Evolutionary conservation across 78 protist genomes (phyloP).

Genomic region (Thecamonas trahens): DNA sequence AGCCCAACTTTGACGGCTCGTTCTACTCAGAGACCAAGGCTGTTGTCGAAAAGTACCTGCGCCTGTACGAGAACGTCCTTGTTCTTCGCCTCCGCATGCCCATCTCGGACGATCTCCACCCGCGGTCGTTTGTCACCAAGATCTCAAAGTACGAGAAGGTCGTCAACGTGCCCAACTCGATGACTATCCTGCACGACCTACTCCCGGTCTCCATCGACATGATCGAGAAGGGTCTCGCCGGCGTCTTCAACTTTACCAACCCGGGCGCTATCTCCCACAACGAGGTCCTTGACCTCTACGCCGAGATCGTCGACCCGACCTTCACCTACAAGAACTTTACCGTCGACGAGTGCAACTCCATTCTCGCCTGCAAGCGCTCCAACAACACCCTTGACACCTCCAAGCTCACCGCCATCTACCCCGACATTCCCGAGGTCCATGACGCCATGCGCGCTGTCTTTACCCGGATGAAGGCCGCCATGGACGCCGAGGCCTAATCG

Average conservation of each 20-base stretch:
- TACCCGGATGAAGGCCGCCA: conserved; percentile 17
- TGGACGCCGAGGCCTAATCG: too few species aligned
- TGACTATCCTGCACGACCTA: conserved; percentile 61
- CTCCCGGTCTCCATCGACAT: conserved; percentile 72
- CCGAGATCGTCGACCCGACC: conserved; percentile 40
- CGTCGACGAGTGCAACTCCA: conserved; percentile 63
- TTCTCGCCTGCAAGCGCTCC: conserved; percentile 57
- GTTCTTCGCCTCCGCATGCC: conserved; percentile 84
- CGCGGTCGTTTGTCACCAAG: conserved; percentile 68
- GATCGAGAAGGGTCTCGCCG: conserved; percentile 31
- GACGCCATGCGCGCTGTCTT: conserved; percentile 22
- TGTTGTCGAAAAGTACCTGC: conserved; percentile 41
- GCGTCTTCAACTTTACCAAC: conserved; percentile 71
- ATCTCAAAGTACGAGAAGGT: conserved; percentile 32
- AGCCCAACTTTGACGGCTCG: conserved; percentile 72
- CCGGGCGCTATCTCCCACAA: conserved; percentile 79
- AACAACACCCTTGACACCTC: conserved; percentile 61
- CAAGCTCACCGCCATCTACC: conserved; percentile 38
- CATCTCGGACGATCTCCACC: conserved; percentile 58
- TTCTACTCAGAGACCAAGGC: conserved; percentile 73
- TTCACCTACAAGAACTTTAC: conserved; percentile 49
- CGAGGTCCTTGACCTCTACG: conserved; percentile 69
- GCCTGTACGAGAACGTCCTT: conserved; percentile 39
- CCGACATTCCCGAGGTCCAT: conserved; percentile 31
- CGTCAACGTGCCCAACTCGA: conserved; percentile 76